These are phyloP conservation scores for Sherardia arvensis DNA, from an alignment of 257 asterid species.

Conservation along the genomic window DNA sequence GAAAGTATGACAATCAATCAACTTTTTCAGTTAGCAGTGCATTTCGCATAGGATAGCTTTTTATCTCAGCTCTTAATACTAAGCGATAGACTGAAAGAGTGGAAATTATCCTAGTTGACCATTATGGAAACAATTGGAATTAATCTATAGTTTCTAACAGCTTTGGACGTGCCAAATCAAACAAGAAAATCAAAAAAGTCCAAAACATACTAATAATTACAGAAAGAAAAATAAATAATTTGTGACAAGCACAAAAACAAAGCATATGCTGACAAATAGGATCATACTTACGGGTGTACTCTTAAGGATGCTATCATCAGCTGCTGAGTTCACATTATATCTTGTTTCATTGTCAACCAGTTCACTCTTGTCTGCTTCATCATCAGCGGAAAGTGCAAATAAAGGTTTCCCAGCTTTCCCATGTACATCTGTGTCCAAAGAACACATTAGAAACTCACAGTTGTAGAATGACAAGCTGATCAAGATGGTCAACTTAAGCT, in stretches of 20 bases:
- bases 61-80: neutral
- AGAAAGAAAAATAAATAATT: too few relatives aligned
- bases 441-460: neutral
- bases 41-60: neutral
- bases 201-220: neutral
- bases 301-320: slow-evolving; percentile 32
- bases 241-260: neutral
- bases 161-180: neutral
- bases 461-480: neutral
- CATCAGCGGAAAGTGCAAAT: slow-evolving; percentile 47
- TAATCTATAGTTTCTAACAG: neutral
- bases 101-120: neutral
- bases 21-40: neutral
- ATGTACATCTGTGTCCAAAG: slow-evolving; percentile 46
- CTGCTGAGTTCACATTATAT: slow-evolving; percentile 25
- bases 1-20: neutral
- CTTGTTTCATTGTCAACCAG: slow-evolving; percentile 39
- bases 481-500: neutral
- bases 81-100: neutral
- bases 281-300: slow-evolving; percentile 58
- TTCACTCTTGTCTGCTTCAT: slow-evolving; percentile 23
- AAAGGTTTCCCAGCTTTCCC: slow-evolving; percentile 83
- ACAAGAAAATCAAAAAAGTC: neutral
- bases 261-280: neutral
- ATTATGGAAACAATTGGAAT: too few relatives aligned